Evolutionary conservation across 805 yeast genomes (phyloP).

Genomic region (Lipomyces oligophaga): DNA sequence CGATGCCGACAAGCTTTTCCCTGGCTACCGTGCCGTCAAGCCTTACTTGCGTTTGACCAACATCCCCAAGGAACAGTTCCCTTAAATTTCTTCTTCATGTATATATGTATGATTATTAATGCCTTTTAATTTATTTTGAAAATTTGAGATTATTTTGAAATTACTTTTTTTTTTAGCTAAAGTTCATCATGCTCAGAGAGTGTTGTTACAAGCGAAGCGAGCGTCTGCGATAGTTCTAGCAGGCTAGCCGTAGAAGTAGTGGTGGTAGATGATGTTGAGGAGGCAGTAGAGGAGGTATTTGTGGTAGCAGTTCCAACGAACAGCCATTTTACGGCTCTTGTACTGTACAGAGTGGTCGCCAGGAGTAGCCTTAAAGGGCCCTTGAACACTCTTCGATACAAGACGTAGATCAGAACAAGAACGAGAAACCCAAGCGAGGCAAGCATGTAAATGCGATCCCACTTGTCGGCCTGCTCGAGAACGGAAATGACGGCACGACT

Average conservation of each 20-base stretch:
- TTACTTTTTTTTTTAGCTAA: too few species aligned
- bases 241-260: too few species aligned
- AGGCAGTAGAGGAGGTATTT: too few species aligned
- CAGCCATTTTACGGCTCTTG: too few species aligned
- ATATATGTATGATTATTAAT: not conserved
- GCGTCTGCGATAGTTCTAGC: too few species aligned
- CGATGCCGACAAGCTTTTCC: conserved; percentile 80
- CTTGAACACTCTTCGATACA: conserved; percentile 40
- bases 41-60: conserved; percentile 80
- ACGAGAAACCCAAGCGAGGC: conserved; percentile 40
- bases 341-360: too few species aligned
- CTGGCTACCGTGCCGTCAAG: conserved; percentile 82
- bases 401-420: conserved; percentile 38
- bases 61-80: conserved; percentile 25
- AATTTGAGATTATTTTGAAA: not conserved
- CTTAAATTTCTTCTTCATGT: not conserved
- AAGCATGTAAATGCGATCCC: conserved; percentile 41
- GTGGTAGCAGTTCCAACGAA: too few species aligned
- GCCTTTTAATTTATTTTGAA: not conserved
- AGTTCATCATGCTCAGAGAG: too few species aligned
- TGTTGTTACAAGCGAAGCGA: too few species aligned
- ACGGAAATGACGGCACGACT: conserved; percentile 38
- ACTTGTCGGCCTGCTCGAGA: conserved; percentile 41
- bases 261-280: too few species aligned
- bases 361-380: conserved; percentile 34